These are phyloP conservation scores for Melanopsichium pennsylvanicum DNA, from an alignment of 1,284 basidiomycete species.

Conservation along the genomic window DNA sequence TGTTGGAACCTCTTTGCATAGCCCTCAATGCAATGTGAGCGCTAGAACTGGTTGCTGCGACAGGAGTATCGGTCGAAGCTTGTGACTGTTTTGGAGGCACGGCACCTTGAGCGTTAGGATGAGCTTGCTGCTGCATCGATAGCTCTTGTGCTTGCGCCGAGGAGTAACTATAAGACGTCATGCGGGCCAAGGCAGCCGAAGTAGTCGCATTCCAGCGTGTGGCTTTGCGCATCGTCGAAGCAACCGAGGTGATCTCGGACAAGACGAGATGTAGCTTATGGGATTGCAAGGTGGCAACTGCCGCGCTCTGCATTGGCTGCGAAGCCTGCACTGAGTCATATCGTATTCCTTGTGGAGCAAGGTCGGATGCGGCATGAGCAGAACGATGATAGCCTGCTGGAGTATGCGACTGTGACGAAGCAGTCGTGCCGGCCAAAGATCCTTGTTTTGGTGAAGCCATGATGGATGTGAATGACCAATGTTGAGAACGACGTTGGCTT, in stretches of 20 bases:
- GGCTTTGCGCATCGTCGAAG: constrained; percentile 89
- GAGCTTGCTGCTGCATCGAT: constrained; percentile 5
- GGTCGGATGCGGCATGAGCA: constrained; percentile 18
- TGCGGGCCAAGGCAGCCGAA: constrained; percentile 23
- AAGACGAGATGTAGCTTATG: constrained; percentile 75
- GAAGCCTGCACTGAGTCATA: background rate
- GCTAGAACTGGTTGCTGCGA: constrained; percentile 7
- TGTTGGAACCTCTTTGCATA: constrained; percentile 22
- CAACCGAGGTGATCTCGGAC: constrained; percentile 89
- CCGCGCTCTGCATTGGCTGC: constrained; percentile 1
- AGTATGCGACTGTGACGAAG: constrained; percentile 21
- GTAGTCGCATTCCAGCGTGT: constrained; percentile 50
- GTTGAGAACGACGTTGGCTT: no score
- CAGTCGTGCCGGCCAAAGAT: constrained; percentile 5
- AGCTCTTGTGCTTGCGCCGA: constrained; percentile 14
- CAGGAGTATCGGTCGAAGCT: background rate
- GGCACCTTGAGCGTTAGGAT: background rate
- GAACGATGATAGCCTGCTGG: constrained; percentile 33
- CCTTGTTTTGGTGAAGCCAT: constrained; percentile 8
- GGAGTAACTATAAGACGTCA: constrained; percentile 49
- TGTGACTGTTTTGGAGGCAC: background rate
- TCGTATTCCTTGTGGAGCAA: background rate
- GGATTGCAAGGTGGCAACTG: constrained; percentile 17
- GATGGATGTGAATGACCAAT: no score
- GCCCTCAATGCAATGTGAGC: constrained; percentile 30